Base-by-base conservation (phyloP, 1,284 basidiomycete genomes). In the Waitea zeae region DNA sequence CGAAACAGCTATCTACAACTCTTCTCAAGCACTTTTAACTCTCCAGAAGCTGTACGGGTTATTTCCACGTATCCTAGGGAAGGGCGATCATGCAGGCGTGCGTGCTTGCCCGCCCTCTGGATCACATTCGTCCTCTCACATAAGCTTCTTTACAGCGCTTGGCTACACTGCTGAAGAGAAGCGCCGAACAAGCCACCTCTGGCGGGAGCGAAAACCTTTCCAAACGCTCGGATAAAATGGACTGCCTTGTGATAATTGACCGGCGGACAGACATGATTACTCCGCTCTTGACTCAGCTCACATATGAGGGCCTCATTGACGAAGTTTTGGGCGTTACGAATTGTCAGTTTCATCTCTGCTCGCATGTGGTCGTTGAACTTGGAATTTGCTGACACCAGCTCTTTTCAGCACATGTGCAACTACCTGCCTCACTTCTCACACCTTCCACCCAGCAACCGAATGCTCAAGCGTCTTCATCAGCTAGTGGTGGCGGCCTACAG, bases 301-400 rank as follows among this genome's bases (percentile, higher is more conserved):
- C 95, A 0, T 99, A 97, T 48, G 81, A 96, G 51, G 95, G 95
- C 12, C 74, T 99, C 30, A 66, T 97, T n/a, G 93, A 98, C 48
- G 95, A 98, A 51, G 61, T 89, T 29, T 62, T 96, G 31, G 87
- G 87, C 1, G 80, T 98, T 42, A 80, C 70, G 53, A 88, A 95
- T 46, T 81, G 90, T 86, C 7, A 4, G 24, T 22, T 35, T 13
- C 14, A n/a, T 15, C 22, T 43, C n/a, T n/a, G n/a, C n/a, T n/a
- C n/a, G n/a, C n/a, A n/a, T n/a, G 36, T 77, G 53, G 5, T 5
- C 15, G 19, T 22, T 31, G 32, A 35, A 27, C 27, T 27, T 13
- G 41, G 18, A 20, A 27, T 34, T 36, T 15, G 36, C 35, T 24
- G 20, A 35, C 39, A 39, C 27, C 39, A 20, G 11, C n/a, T 33